A percentile compares a stretch with the other conserved stretches of the same genome.
phyloP scores from a whole-genome alignment of 2,329 filamentous ascomycete genomes.

The Penicillium crustosum region DNA sequence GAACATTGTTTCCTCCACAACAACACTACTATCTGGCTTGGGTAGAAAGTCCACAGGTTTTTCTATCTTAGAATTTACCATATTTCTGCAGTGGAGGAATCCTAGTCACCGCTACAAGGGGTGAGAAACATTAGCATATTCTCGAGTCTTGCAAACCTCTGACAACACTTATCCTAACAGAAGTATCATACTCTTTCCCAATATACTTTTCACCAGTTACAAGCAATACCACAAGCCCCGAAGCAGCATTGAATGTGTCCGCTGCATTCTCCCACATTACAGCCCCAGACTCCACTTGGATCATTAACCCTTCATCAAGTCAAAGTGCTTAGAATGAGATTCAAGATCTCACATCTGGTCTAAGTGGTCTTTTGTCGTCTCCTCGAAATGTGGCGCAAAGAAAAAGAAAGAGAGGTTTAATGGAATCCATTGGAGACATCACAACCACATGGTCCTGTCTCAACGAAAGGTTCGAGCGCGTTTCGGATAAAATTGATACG shows the following conservation, averaged over 20 bases:
- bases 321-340: neutral
- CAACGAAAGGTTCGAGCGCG: neutral
- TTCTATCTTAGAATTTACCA: neutral
- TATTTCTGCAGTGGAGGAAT: neutral
- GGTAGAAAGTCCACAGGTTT: neutral
- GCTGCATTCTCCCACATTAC: neutral
- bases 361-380: neutral
- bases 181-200: neutral
- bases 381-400: neutral
- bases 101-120: neutral
- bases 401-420: neutral
- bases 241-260: neutral
- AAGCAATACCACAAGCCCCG: neutral
- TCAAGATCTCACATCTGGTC: neutral
- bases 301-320: neutral
- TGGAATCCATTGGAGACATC: neutral
- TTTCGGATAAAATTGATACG: neutral
- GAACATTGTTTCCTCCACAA: neutral
- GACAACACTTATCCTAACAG: neutral
- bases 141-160: neutral
- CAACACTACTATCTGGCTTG: neutral
- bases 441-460: neutral
- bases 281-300: neutral
- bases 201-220: neutral
- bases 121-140: neutral